A percentile compares a stretch with the other conserved stretches of the same genome.
Evolutionary conservation across 192 early-diverging fungal genomes (phyloP).

Genomic region (Pilaira anomala): DNA sequence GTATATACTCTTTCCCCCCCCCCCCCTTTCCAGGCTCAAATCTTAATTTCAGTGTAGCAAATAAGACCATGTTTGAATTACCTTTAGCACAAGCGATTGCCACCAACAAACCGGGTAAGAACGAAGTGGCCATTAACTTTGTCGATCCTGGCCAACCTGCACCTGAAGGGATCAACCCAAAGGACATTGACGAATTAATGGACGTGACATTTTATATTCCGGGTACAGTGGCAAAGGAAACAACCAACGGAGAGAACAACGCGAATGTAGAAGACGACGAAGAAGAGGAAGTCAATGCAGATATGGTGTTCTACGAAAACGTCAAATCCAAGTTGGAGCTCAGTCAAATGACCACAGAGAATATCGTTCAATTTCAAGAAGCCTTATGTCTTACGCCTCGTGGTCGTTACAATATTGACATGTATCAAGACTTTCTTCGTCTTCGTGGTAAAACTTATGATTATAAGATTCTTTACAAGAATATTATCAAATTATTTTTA

Average conservation of each 20-base stretch:
- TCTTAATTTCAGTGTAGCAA: conserved; percentile 79
- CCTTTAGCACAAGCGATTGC: conserved; percentile 85
- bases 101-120: conserved; percentile 78
- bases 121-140: conserved; percentile 93
- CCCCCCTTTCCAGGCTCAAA: conserved; percentile 39
- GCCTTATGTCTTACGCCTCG: conserved; percentile 80
- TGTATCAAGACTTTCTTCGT: conserved; percentile 87
- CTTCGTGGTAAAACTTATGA: conserved; percentile 97
- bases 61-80: conserved; percentile 88
- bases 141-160: conserved; percentile 58
- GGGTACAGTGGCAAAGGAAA: conserved; percentile 35
- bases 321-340: conserved; percentile 91
- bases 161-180: conserved; percentile 47
- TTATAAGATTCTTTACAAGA: conserved; percentile 91
- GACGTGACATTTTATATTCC: conserved; percentile 17
- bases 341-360: conserved; percentile 81
- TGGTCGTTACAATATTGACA: conserved; percentile 94
- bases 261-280: conserved; percentile 54
- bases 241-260: conserved; percentile 44
- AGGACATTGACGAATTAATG: conserved; percentile 55
- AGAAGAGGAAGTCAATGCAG: conserved; percentile 69
- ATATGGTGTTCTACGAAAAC: conserved; percentile 76
- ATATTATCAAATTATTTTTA: conserved; percentile 80
- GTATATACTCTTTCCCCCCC: not conserved
- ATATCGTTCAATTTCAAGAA: conserved; percentile 87